A percentile compares a stretch with the other conserved stretches of the same genome.
phyloP scores from a whole-genome alignment of 2,329 filamentous ascomycete species.

The Ophiocordyceps robertsii region DNA sequence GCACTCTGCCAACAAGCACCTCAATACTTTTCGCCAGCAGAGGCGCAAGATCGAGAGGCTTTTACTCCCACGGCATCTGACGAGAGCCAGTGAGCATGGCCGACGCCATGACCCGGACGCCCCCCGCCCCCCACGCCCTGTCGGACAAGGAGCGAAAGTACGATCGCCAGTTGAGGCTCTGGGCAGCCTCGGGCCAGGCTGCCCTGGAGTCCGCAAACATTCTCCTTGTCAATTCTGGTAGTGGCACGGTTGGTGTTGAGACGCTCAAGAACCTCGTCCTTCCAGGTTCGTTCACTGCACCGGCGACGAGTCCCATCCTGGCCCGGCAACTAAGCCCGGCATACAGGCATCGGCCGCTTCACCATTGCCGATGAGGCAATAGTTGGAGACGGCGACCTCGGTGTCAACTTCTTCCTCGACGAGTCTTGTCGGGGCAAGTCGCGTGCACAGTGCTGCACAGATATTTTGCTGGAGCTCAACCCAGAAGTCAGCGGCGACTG shows the following conservation, averaged over 20 bases:
- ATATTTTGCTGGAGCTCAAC: conserved; percentile 75
- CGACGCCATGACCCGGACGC: background rate
- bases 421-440: conserved; percentile 62
- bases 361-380: conserved; percentile 72
- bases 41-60: no score
- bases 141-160: conserved; percentile 63
- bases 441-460: conserved; percentile 65
- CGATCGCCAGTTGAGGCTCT: conserved; percentile 86
- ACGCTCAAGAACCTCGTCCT: conserved; percentile 95
- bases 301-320: background rate
- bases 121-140: background rate
- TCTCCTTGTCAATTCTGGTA: conserved; percentile 75
- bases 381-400: conserved; percentile 73
- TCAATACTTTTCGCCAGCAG: no score
- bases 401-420: conserved; percentile 94
- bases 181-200: conserved; percentile 84
- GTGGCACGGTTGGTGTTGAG: conserved; percentile 81
- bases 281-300: conserved; percentile 41
- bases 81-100: background rate
- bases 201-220: conserved; percentile 85
- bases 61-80: no score
- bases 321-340: background rate
- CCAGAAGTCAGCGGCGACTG: conserved; percentile 77
- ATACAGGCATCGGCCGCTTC: conserved; percentile 68
- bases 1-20: no score